These are phyloP conservation scores for Mortierella sp. DNA, from an alignment of 371 early-diverging fungal species.

Conservation along the genomic window DNA sequence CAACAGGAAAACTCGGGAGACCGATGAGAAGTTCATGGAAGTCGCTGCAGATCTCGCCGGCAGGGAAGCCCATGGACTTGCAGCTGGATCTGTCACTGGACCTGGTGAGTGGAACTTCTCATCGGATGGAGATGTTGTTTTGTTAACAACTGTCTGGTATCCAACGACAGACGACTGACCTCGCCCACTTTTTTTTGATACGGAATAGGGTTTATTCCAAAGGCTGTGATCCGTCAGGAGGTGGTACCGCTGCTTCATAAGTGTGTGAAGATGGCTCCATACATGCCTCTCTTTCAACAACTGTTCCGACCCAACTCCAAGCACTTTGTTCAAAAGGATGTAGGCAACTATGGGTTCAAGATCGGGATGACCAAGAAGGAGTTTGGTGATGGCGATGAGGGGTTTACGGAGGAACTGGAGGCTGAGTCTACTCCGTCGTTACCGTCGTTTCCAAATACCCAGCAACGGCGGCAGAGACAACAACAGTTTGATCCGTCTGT, in stretches of 20 bases:
- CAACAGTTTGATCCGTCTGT: background rate
- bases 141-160: background rate
- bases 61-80: slow-evolving; percentile 30
- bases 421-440: background rate
- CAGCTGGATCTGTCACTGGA: slow-evolving; percentile 39
- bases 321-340: slow-evolving; percentile 28
- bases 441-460: too few species aligned
- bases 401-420: slow-evolving; percentile 31
- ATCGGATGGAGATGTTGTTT: background rate
- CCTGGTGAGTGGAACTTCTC: slow-evolving; percentile 27
- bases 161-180: background rate
- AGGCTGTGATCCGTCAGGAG: slow-evolving; percentile 45
- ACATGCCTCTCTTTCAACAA: slow-evolving; percentile 24
- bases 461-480: slow-evolving; percentile 14
- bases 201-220: slow-evolving; percentile 31
- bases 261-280: slow-evolving; percentile 36
- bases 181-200: background rate
- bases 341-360: slow-evolving; percentile 31
- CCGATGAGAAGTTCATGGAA: slow-evolving; percentile 39
- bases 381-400: slow-evolving; percentile 55
- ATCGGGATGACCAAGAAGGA: slow-evolving; percentile 26
- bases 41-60: slow-evolving; percentile 34
- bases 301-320: slow-evolving; percentile 43
- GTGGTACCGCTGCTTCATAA: slow-evolving; percentile 39
- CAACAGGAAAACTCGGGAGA: slow-evolving; percentile 33